These are phyloP conservation scores for Nemania abortiva DNA, from an alignment of 2,329 filamentous ascomycete genomes.

Conservation along the genomic window DNA sequence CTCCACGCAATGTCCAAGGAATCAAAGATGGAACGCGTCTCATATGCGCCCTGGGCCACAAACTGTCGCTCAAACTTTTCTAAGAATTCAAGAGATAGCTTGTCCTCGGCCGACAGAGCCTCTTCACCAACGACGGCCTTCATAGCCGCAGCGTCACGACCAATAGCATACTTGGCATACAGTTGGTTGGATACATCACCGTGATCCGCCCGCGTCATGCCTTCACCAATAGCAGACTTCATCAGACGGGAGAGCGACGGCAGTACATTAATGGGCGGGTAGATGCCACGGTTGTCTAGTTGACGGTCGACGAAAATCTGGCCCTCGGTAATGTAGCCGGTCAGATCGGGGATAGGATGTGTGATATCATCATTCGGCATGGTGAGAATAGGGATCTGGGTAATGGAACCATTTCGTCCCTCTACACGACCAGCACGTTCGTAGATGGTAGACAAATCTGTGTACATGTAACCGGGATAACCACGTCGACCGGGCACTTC, in stretches of 20 bases:
- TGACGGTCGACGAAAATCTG: slow-evolving; percentile 98
- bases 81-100: slow-evolving; percentile 96
- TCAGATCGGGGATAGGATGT: slow-evolving; percentile 98
- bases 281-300: slow-evolving; percentile 95
- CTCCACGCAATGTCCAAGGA: slow-evolving; percentile 97
- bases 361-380: slow-evolving; percentile 99
- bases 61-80: slow-evolving; percentile 98
- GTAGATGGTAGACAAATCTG: slow-evolving; percentile 99
- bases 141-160: slow-evolving; percentile 97
- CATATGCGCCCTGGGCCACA: slow-evolving; percentile 92
- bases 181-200: slow-evolving; percentile 99
- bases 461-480: slow-evolving; percentile 99
- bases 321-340: slow-evolving; percentile 98
- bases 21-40: slow-evolving; percentile 90
- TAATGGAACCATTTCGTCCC: slow-evolving; percentile 97
- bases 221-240: slow-evolving; percentile 99
- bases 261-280: slow-evolving; percentile 98
- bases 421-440: slow-evolving; percentile 98
- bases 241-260: slow-evolving; percentile 98
- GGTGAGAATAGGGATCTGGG: slow-evolving; percentile 97
- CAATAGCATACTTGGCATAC: slow-evolving; percentile 99
- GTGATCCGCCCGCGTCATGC: slow-evolving; percentile 95
- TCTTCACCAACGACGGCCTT: slow-evolving; percentile 99
- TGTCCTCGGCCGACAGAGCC: slow-evolving; percentile 94
- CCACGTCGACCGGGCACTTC: slow-evolving; percentile 99